A percentile compares a stretch with the other conserved stretches of the same genome.
Conservation (phyloP, 2,329 filamentous ascomycete species). For the Hysterium pulicare region DNA sequence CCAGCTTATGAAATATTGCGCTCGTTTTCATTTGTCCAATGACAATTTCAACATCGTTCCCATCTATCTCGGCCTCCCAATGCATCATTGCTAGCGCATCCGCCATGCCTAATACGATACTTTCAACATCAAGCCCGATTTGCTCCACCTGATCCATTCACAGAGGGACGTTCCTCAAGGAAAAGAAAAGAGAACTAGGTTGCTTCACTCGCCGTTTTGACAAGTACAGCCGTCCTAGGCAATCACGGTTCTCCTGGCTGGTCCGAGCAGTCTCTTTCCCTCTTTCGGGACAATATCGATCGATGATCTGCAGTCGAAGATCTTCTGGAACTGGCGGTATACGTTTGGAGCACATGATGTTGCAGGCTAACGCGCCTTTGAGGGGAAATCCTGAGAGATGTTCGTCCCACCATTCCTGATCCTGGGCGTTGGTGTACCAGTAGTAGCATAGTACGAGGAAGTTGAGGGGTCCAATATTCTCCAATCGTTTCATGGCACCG, state of each 20-base stretch:
- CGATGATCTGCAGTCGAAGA: too few species aligned
- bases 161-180: constrained; percentile 50
- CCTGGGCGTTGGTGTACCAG: not conserved
- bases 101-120: constrained; percentile 47
- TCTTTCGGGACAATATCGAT: too few species aligned
- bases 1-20: not conserved
- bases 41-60: constrained; percentile 56
- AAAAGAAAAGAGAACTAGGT: too few species aligned
- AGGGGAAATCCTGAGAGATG: not conserved
- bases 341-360: not conserved
- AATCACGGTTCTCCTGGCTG: too few species aligned
- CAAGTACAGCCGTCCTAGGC: too few species aligned
- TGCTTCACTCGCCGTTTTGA: too few species aligned
- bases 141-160: constrained; percentile 50
- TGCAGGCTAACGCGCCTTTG: not conserved
- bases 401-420: not conserved
- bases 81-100: constrained; percentile 49
- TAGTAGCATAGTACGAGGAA: not conserved
- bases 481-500: not conserved
- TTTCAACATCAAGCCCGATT: constrained; percentile 30
- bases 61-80: constrained; percentile 49
- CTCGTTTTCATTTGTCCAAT: constrained; percentile 21
- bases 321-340: too few species aligned
- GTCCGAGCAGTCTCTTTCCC: too few species aligned
- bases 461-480: not conserved